Base-by-base conservation (phyloP, 1,284 basidiomycete species). In the Xerocomus nothofagi region DNA sequence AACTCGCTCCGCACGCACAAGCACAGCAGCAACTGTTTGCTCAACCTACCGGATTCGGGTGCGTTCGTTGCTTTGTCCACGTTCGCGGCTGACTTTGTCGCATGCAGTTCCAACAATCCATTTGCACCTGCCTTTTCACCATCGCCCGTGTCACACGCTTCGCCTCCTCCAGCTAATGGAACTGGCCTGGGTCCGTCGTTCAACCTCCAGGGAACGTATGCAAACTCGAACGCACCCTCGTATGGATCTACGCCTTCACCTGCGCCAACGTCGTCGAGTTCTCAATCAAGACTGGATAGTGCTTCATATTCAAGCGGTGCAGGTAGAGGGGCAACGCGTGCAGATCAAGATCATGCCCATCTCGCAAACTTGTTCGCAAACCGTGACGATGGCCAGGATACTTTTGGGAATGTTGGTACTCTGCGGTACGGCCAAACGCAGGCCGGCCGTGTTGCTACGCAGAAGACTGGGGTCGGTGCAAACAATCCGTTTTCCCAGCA, bases 91-190 rank as follows among this genome's bases (percentile, higher is more conserved):
- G n/a, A 53, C 39, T 4, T 26, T 23, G 18, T 20, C 5, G 14
- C n/a, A 31, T 51, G 29, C 50, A 93, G 93, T 14, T 91, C 92
- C 37, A 98, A 98, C 78, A 98, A 98, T 68, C 95, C 95, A 0
- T 98, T 97, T 63, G 89, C 88, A 1, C 79, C 76, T 3, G 57
- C 69, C 17, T 53, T 71, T 39, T 67, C 71, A n/a, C 62, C 64
- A 34, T 66, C 71, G 40, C 73, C 75, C 47, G 73, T 69, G 59
- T 56, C 62, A 44, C 64, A 67, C 54, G 56, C 67, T 33, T 61
- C 69, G 42, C 66, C 64, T 38, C 70, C 69, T 27, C 65, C 66
- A 39, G 66, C 63, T 43, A 63, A 62, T 64, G 72, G 30, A 51
- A 57, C 31, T 55, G 56, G 51, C 55, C 6, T 33, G 9, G 58